These are phyloP conservation scores for Podaxis rugospora DNA, from an alignment of 768 basidiomycete species.

Conservation along the genomic window DNA sequence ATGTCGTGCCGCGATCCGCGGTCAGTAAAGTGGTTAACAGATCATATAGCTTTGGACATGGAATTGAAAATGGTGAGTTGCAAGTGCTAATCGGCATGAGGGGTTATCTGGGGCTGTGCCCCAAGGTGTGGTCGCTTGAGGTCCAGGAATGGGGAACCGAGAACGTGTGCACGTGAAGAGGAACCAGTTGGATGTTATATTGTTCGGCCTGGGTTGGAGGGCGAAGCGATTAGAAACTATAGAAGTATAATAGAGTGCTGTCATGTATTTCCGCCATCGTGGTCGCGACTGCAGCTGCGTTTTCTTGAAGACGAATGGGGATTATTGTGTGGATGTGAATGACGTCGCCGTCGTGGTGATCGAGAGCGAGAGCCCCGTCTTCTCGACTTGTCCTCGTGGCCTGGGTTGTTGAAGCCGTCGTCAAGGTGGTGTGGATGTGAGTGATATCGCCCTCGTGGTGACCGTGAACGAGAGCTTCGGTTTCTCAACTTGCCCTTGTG, in stretches of 20 bases:
- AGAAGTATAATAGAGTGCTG: not conserved
- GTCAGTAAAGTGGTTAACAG: constrained; percentile 70
- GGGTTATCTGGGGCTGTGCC: not conserved
- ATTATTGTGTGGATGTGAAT: not conserved
- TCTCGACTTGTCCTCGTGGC: constrained; percentile 7
- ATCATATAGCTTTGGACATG: constrained; percentile 77
- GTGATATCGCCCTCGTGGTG: constrained; percentile 21
- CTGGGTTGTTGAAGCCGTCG: not conserved
- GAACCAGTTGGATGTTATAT: not conserved
- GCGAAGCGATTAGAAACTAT: not conserved
- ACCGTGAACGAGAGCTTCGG: constrained; percentile 32
- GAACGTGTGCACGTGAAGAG: constrained; percentile 2
- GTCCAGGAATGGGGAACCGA: constrained; percentile 14
- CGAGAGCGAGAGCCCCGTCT: constrained; percentile 30
- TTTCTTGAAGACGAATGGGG: not conserved
- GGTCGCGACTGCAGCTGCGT: not conserved
- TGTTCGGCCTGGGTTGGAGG: not conserved
- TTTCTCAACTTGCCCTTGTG: constrained; percentile 11
- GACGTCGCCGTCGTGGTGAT: constrained; percentile 25
- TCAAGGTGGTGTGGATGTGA: not conserved
- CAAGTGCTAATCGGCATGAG: constrained; percentile 16
- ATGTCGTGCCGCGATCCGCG: constrained; percentile 46
- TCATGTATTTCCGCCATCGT: not conserved
- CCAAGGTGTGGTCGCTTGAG: constrained; percentile 29
- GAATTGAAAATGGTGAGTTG: constrained; percentile 75